Evolutionary conservation across 75 land plant genomes (phyloP).

Genomic region (Pseudotsuga menziesii): DNA sequence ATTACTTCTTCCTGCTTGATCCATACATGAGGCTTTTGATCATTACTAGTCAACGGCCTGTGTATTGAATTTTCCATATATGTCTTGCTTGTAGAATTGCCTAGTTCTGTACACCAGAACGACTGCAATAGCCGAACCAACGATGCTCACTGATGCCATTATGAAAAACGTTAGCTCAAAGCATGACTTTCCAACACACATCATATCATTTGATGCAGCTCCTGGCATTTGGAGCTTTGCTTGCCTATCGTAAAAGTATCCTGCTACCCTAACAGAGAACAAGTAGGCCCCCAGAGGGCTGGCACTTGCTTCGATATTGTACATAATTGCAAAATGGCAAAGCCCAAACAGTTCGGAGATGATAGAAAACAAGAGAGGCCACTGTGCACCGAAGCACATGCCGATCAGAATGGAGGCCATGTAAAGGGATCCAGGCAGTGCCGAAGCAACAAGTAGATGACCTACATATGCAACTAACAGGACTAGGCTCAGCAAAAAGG

Average conservation of each 20-base stretch:
- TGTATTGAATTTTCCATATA: conserved; percentile 32
- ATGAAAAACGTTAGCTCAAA: conserved; percentile 44
- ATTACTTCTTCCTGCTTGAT: too few species aligned
- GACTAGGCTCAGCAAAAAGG: conserved; percentile 16
- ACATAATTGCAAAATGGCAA: conserved; percentile 23
- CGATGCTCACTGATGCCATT: conserved; percentile 39
- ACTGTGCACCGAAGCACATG: conserved; percentile 36
- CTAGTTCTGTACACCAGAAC: conserved; percentile 43
- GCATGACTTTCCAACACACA: conserved; percentile 39
- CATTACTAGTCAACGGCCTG: too few species aligned
- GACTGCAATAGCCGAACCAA: conserved; percentile 31
- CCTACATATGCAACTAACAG: conserved; percentile 17
- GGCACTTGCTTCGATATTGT: conserved; percentile 9
- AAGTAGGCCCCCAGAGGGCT: conserved; percentile 21
- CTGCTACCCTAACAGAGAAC: conserved; percentile 19
- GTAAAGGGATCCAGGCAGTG: conserved; percentile 23
- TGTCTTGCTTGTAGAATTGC: conserved; percentile 42
- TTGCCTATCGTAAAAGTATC: conserved; percentile 19
- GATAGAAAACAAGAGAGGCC: conserved; percentile 31
- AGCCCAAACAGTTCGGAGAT: conserved; percentile 39
- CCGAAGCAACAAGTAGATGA: conserved; percentile 17
- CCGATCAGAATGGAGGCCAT: conserved; percentile 31
- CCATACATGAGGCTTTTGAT: too few species aligned
- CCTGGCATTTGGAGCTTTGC: not conserved
- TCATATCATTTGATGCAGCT: conserved; percentile 14